Base-by-base conservation (phyloP, 1,284 basidiomycete genomes). In the Neolentinus lepideus region DNA sequence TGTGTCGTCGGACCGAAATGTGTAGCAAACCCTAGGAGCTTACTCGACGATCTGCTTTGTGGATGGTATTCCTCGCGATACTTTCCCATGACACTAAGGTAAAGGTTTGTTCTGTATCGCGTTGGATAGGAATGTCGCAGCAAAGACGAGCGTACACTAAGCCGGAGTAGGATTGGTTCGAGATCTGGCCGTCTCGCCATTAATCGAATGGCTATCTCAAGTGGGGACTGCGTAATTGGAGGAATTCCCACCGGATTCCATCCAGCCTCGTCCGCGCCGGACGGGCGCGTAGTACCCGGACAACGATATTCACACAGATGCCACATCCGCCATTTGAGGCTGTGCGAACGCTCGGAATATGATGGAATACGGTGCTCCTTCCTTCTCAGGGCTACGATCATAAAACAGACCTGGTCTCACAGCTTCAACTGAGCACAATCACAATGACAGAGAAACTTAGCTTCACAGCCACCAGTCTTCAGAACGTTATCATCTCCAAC, bases 401-500 rank as follows among this genome's bases (percentile, higher is more conserved):
- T 50, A 50, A 8, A 50, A 50, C 24, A 16, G 24, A 46, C 19
- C 6, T 43, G 38, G 19, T 16, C 38, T n/a, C 38, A 8, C 16
- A 3, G 6, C 6, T 21, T 6, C 38, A 16, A 3, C 3, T 16
- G 38, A 21, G 38, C 12, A 43, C 12, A n/a, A n/a, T 16, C 38
- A 43, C 47, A 11, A 52, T 65, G 66, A 61, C 66, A 54, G 69
- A 73, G 50, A 65, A 66, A 53, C 69, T 76, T 31, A 62, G 63
- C 31, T 65, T 75, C 53, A 76, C 74, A 46, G 75, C 74, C 47
- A 67, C 73, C 25, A 65, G 60, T 52, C 57, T 74, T 45, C 67
- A 66, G 56, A 75, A 74, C 58, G 68, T 71, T 56, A 62, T 72
- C 38, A 66, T 75, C 57, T 67, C 75, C 31, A 74, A 71, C 57